Conservation (phyloP, 768 basidiomycete species). For the Mrakia blollopis region DNA sequence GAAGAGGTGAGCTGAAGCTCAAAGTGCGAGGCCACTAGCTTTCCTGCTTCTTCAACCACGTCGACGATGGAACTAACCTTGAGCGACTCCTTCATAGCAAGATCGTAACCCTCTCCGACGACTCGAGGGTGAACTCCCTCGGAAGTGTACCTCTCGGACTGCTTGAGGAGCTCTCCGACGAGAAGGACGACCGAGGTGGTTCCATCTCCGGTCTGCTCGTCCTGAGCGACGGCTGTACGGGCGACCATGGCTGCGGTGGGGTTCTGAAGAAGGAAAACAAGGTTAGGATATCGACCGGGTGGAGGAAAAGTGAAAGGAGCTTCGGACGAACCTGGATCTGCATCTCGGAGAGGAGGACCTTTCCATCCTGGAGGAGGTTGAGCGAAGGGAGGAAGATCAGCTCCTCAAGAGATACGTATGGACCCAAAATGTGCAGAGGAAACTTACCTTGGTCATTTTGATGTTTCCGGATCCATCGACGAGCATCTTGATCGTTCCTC, state of each 20-base stretch:
- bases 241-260: constrained; percentile 99
- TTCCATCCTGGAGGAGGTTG: constrained; percentile 61
- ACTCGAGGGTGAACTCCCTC: constrained; percentile 98
- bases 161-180: constrained; percentile 91
- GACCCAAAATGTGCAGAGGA: neutral
- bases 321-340: constrained; percentile 64
- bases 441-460: constrained; percentile 86
- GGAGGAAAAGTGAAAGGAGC: no score
- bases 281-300: neutral
- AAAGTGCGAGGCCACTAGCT: neutral
- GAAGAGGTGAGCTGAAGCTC: neutral
- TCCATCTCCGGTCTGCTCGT: constrained; percentile 98
- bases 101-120: constrained; percentile 89
- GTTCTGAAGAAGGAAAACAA: constrained; percentile 49
- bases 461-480: constrained; percentile 97
- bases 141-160: constrained; percentile 94
- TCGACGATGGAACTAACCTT: constrained; percentile 22
- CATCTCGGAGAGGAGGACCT: constrained; percentile 97
- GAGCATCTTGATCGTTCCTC: constrained; percentile 98
- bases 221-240: constrained; percentile 94
- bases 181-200: constrained; percentile 95
- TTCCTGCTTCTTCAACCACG: neutral
- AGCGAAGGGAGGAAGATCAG: constrained; percentile 6
- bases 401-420: neutral
- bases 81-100: constrained; percentile 93